phyloP scores from a whole-genome alignment of 2,329 filamentous ascomycete species.

The Aquanectria penicillioides region DNA sequence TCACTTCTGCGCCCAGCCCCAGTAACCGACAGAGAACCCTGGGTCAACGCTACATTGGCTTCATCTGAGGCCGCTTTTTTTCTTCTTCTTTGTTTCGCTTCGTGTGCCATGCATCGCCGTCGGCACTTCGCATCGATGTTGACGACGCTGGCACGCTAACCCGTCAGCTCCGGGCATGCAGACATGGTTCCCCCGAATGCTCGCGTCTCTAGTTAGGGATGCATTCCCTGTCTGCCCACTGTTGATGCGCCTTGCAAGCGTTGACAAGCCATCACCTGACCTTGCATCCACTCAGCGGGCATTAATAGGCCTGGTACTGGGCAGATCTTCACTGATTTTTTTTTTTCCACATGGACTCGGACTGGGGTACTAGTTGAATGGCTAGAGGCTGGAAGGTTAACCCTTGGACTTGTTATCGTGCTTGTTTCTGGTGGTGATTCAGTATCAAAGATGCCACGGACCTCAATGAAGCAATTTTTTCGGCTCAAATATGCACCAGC shows the following conservation, averaged over 20 bases:
- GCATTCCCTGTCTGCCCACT: constrained; percentile 20
- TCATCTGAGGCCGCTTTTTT: background rate
- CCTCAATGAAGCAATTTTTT: too few relatives aligned
- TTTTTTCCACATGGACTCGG: background rate
- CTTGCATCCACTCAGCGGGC: constrained; percentile 15
- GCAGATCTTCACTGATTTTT: constrained; percentile 6
- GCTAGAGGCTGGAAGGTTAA: background rate
- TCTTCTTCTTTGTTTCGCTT: background rate
- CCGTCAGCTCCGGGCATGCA: background rate
- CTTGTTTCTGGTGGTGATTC: too few relatives aligned
- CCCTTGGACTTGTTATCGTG: too few relatives aligned
- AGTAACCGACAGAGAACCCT: background rate
- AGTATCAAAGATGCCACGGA: too few relatives aligned
- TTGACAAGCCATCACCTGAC: constrained; percentile 40
- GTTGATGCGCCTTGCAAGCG: constrained; percentile 35
- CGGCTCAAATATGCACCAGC: too few relatives aligned
- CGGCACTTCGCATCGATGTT: constrained; percentile 12
- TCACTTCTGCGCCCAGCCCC: constrained; percentile 24
- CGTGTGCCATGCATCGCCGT: constrained; percentile 1
- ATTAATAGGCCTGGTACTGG: constrained; percentile 18
- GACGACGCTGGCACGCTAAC: background rate
- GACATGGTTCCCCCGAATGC: constrained; percentile 5
- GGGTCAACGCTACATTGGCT: constrained; percentile 4
- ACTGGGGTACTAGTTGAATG: background rate
- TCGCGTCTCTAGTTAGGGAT: constrained; percentile 11